phyloP scores from a whole-genome alignment of 2,329 filamentous ascomycete species.

The Plectosphaerella cucumerina region DNA sequence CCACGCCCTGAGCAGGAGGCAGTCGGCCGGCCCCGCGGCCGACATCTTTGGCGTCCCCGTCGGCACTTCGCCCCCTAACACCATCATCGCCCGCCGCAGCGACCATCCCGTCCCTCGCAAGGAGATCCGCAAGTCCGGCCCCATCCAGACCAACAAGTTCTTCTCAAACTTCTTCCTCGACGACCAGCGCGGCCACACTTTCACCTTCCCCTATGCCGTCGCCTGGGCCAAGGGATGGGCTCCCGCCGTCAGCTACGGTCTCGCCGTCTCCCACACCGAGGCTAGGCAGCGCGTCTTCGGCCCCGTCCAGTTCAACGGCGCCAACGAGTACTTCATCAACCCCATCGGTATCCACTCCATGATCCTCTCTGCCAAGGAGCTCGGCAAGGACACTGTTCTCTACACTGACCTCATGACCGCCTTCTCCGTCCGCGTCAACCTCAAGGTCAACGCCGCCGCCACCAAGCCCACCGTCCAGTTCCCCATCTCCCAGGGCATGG shows the following conservation, averaged over 20 bases:
- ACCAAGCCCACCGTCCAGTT: conserved; percentile 55
- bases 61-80: neutral
- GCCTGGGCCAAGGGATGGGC: conserved; percentile 56
- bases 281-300: conserved; percentile 58
- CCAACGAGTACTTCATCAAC: conserved; percentile 64
- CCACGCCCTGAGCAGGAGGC: neutral
- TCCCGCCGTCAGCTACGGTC: conserved; percentile 59
- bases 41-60: neutral
- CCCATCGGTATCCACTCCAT: conserved; percentile 65
- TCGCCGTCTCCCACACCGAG: conserved; percentile 66
- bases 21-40: neutral
- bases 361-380: conserved; percentile 67
- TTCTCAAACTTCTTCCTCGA: conserved; percentile 69
- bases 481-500: conserved; percentile 76
- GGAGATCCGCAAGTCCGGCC: conserved; percentile 16
- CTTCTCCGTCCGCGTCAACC: conserved; percentile 56
- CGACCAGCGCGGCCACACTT: conserved; percentile 58
- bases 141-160: conserved; percentile 65
- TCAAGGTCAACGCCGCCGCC: conserved; percentile 43
- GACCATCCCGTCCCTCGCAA: neutral
- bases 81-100: neutral
- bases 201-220: conserved; percentile 64
- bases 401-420: conserved; percentile 42
- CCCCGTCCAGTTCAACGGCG: conserved; percentile 42
- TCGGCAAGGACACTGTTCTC: conserved; percentile 49